Evolutionary conservation across 2,329 filamentous ascomycete species (phyloP).

Genomic region (Penicillium hesseltinei): DNA sequence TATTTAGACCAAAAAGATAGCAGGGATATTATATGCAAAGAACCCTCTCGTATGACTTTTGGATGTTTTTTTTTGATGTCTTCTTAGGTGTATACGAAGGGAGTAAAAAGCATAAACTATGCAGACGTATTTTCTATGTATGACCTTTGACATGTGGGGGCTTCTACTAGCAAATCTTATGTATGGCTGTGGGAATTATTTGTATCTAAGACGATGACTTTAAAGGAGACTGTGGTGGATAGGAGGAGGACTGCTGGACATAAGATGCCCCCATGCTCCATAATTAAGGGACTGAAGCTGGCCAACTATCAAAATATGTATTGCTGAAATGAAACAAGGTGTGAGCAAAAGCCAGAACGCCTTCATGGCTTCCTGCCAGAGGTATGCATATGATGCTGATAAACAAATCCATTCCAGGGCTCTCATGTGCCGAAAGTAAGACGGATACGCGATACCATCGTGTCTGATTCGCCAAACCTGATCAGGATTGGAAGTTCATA

Average conservation of each 20-base stretch:
- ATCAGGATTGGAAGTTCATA: slow-evolving; percentile 69
- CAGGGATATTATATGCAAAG: too few relatives aligned
- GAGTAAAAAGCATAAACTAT: too few relatives aligned
- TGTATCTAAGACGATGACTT: not conserved
- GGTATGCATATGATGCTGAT: not conserved
- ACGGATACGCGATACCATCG: not conserved
- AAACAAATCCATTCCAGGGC: not conserved
- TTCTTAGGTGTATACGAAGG: too few relatives aligned
- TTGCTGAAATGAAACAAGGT: not conserved
- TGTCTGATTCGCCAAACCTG: not conserved
- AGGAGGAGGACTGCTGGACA: not conserved
- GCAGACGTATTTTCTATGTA: too few relatives aligned
- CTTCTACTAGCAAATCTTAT: not conserved
- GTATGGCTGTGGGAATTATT: not conserved
- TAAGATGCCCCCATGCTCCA: not conserved
- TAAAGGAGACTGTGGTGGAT: not conserved
- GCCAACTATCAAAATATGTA: not conserved
- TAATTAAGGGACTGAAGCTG: not conserved
- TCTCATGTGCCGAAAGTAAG: not conserved
- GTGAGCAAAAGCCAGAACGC: slow-evolving; percentile 1
- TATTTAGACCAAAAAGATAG: too few relatives aligned
- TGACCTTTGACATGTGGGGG: too few relatives aligned
- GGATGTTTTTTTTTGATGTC: too few relatives aligned
- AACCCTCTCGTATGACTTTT: too few relatives aligned
- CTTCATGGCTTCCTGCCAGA: slow-evolving; percentile 6